Conservation (phyloP, 2,329 filamentous ascomycete genomes). For the Diplocarpon mali region DNA sequence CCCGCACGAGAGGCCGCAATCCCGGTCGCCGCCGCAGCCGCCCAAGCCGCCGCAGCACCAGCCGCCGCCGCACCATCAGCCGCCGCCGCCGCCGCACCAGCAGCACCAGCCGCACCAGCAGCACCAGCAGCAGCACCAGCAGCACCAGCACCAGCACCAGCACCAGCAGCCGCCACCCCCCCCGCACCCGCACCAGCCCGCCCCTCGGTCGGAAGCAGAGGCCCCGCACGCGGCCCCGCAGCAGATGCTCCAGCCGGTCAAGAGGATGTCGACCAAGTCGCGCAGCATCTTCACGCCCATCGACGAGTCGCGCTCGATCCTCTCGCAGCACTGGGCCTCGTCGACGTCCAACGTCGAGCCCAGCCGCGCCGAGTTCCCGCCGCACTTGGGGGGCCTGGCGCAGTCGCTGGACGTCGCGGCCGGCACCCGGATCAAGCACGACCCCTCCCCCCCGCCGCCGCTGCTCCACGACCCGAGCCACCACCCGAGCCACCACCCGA, state of each 20-base stretch:
- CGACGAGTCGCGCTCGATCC: slow-evolving; percentile 79
- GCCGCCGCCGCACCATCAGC: slow-evolving; percentile 40
- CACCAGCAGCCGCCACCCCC: slow-evolving; percentile 28
- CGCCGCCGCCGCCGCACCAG: slow-evolving; percentile 38
- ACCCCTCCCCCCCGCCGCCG: slow-evolving; percentile 42
- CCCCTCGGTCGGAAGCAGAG: too few species aligned
- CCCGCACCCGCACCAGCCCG: slow-evolving; percentile 27
- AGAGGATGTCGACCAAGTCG: slow-evolving; percentile 39
- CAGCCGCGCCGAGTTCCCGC: slow-evolving; percentile 21
- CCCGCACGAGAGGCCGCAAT: slow-evolving; percentile 44
- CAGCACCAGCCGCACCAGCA: slow-evolving; percentile 12
- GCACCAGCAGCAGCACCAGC: slow-evolving; percentile 29
- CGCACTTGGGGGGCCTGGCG: slow-evolving; percentile 38
- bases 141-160: slow-evolving; percentile 35
- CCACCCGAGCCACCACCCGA: too few species aligned
- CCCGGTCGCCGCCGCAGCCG: slow-evolving; percentile 47
- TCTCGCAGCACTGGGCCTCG: slow-evolving; percentile 70
- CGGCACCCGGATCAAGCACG: slow-evolving; percentile 39
- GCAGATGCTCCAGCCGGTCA: slow-evolving; percentile 38
- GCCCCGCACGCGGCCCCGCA: slow-evolving; percentile 37
- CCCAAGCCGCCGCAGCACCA: slow-evolving; percentile 43
- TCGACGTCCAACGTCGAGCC: slow-evolving; percentile 38
- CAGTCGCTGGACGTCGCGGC: slow-evolving; percentile 54
- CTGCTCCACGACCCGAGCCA: slow-evolving; percentile 11
- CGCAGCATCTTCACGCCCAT: slow-evolving; percentile 94